These are phyloP conservation scores for Chlorokybus atmophyticus DNA, from an alignment of 139 green algal genomes.

Conservation along the genomic window DNA sequence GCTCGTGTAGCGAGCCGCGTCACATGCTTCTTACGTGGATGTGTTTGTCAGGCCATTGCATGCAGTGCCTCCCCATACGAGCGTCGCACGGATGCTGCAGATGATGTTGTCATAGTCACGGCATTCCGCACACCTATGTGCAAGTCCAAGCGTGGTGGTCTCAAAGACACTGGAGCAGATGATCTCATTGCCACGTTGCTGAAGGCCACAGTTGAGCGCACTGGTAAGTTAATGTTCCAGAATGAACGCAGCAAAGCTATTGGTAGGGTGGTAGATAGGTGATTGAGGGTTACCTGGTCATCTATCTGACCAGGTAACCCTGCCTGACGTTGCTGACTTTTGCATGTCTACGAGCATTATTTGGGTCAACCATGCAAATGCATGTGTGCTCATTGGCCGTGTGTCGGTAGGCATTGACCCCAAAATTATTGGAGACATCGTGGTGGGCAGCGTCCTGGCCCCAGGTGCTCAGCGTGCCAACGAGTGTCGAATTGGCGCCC, in stretches of 20 bases:
- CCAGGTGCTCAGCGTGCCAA: constrained; percentile 82
- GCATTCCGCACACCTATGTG: constrained; percentile 75
- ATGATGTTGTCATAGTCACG: constrained; percentile 58
- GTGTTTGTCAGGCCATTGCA: background rate
- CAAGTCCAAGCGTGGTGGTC: constrained; percentile 71
- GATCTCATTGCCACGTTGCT: constrained; percentile 65
- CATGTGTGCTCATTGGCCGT: constrained; percentile 11
- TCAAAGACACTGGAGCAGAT: constrained; percentile 80
- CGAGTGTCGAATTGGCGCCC: constrained; percentile 82
- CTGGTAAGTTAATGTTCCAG: background rate
- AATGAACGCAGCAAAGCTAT: background rate
- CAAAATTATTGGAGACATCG: constrained; percentile 83
- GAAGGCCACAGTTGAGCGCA: background rate
- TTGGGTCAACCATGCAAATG: background rate
- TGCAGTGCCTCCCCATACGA: background rate
- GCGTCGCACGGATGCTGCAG: constrained; percentile 18
- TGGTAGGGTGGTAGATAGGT: background rate
- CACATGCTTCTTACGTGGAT: background rate
- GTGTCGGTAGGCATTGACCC: constrained; percentile 16
- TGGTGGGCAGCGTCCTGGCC: constrained; percentile 86
- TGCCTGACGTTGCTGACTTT: background rate
- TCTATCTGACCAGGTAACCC: background rate
- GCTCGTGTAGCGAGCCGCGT: background rate
- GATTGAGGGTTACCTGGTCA: background rate
- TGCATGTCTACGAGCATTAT: background rate